Evolutionary conservation across 2,329 filamentous ascomycete genomes (phyloP), one percentile per base, ranked within the genome.

Genomic region (Alternaria sp.): DNA sequence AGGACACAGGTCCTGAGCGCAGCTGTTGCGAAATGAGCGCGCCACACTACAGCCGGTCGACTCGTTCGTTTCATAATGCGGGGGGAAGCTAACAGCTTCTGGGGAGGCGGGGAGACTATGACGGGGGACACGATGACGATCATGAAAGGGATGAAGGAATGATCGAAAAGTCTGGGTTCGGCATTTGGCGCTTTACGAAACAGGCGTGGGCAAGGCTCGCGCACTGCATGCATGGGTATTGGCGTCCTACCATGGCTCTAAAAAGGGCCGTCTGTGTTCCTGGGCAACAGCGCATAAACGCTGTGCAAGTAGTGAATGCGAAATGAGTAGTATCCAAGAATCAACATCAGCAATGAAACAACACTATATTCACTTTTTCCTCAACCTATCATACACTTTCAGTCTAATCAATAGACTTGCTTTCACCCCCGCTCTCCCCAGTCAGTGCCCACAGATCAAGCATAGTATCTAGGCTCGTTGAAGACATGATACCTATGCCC

Each of bases 401-500:
- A 12, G 17, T 26, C 17, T 43, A 11, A 13, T 21, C 23, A 15
- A 50, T 40, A 46, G 21, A 32, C 32, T 13, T n/a, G 5, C 3
- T 36, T 4, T 5, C 44, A 25, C 10, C 1, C 4, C 5, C 13
- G 17, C 25, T 12, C 10, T 25, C 6, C 28, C 26, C 12, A 8
- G 7, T 17, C 19, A 19, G 21, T 13, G 15, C 15, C 1, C 13
- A 9, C 11, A 19, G 12, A 11, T 43, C 65, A 78, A 36, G 71
- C 74, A 66, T 72, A 79, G 55, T 78, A 80, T 59, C 77, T 70
- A 12, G 79, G 79, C 70, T 96, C 93, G 71, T 97, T 87, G 81
- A 99, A 98, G 28, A 98, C 96, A 80, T 99, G 96, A 81, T 98
- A 99, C 64, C 86, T 83, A 81, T 99, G 96, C 5, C 93, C 96